Evolutionary conservation across 352 stramenopile species (phyloP), one percentile per base, ranked within the genome.

Genomic region (Saprolegnia parasitica): DNA sequence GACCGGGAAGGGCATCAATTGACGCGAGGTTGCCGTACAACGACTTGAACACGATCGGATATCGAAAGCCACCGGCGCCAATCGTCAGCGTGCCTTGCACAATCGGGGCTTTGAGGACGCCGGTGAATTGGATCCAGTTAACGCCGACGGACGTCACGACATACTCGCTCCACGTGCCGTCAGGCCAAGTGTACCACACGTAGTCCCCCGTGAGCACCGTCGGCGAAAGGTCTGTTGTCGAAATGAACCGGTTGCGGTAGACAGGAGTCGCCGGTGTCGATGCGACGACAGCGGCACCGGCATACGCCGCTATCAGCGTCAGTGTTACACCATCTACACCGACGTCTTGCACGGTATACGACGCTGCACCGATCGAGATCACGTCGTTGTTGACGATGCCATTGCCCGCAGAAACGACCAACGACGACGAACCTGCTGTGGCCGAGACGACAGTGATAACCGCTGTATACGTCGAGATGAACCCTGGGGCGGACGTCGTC

Each of bases 31-130:
- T 75, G 9, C 75, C 82, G 15, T 78, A 64, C 55, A 84, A 91
- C 0, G 84, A 91, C 0, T 84, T 80, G 35, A 93, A 93, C 1
- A 89, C 75, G 16, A 93, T 71, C 10, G 79, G 76, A 80, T 85
- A 93, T 40, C 75, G 79, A 0, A 68, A 78, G n/a, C 86, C 86
- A 55, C 78, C 80, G 6, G 73, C 66, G 9, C 78, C 68, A 21
- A 83, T 67, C 15, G 79, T 79, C 0, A 74, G 78, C 5, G 64
- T 76, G 0, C 50, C 70, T 50, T 73, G 78, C 3, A 86, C 46
- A 56, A 92, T 72, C 1, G 52, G 71, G 5, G 75, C 63, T 23
- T 74, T 73, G 49, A 93, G 88, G 3, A 74, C 70, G 0, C 84
- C 86, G 16, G 62, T 76, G 1, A 92, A 82, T 1, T 74, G 50